phyloP scores from a whole-genome alignment of 495 filamentous ascomycete species.

The Platismatia glauca region DNA sequence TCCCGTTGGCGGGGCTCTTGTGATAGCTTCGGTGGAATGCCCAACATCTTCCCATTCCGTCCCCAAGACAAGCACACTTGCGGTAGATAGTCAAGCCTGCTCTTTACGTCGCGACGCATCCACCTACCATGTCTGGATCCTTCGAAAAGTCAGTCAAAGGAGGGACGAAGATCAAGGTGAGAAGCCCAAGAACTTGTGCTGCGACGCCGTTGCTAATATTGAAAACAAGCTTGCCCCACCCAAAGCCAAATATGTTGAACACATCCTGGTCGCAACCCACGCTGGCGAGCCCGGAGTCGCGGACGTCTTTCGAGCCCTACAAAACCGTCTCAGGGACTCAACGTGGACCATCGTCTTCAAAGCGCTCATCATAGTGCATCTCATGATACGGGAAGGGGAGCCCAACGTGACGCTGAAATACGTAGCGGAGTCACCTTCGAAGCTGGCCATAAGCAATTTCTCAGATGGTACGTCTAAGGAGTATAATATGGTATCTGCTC shows the following conservation, averaged over 20 bases:
- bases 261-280: slow-evolving; percentile 92
- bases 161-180: slow-evolving; percentile 87
- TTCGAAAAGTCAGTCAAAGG: slow-evolving; percentile 93
- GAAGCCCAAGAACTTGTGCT: slow-evolving; percentile 15
- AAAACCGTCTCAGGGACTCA: slow-evolving; percentile 80
- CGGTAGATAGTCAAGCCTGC: background rate
- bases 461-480: slow-evolving; percentile 66
- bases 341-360: slow-evolving; percentile 99
- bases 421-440: slow-evolving; percentile 71
- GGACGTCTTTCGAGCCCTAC: slow-evolving; percentile 88
- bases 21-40: background rate
- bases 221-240: slow-evolving; percentile 72
- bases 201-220: slow-evolving; percentile 14
- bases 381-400: slow-evolving; percentile 96
- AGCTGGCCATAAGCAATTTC: slow-evolving; percentile 80
- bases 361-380: slow-evolving; percentile 83
- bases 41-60: background rate
- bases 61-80: background rate
- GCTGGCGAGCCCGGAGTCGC: slow-evolving; percentile 90
- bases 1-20: slow-evolving; percentile 7
- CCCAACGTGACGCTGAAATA: slow-evolving; percentile 79
- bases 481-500: slow-evolving; percentile 18
- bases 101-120: slow-evolving; percentile 3
- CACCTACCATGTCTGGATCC: slow-evolving; percentile 55
- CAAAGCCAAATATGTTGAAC: slow-evolving; percentile 99